Evolutionary conservation across 2,329 filamentous ascomycete species (phyloP), one percentile per base, ranked within the genome.

Genomic region (Aplosporella prunicola): DNA sequence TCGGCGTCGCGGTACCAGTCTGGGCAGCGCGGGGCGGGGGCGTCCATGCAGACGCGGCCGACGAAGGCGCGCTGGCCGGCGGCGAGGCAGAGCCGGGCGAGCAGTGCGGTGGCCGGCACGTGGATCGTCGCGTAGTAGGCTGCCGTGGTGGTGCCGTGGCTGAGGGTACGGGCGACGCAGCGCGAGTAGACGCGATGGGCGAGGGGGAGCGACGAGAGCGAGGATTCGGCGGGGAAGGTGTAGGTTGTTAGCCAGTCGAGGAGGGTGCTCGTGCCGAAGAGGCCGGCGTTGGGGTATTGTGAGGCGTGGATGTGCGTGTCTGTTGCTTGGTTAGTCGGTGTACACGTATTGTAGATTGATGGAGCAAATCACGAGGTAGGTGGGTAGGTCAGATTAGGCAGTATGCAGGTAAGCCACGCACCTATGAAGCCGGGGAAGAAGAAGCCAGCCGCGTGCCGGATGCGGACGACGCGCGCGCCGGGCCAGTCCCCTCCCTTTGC

Each of bases 231-330:
- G 0, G 91, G 91, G 55, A 96, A 98, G 0, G 91, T 98, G 66
- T 98, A 96, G 11, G 71, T 91, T 51, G 88, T 75, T 5, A 98
- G 70, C 91, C 91, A 98, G 62, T 91, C 82, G 10, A 98, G 74
- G 20, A 98, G 78, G 0, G 89, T 95, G 0, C 84, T 81, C 47
- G 88, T 91, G 52, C 91, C 91, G 56, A 96, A 96, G 45, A 98
- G 80, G 42, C 91, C 91, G 1, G 78, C 76, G 54, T 98, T 98
- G 41, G 89, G 87, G 52, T 94, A 95, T 64, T 98, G 91, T 0
- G 88, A 76, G 7, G 91, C 91, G 57, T 98, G 91, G 41, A 94
- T 82, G 58, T 98, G 91, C 1, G 91, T 94, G 60, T 98, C 89
- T 89, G 44, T 9, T 13, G 27, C 14, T n/a, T n/a, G 10, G 38